Evolutionary conservation across 2,329 filamentous ascomycete genomes (phyloP).

Genomic region (Dactylellina drechsleri): DNA sequence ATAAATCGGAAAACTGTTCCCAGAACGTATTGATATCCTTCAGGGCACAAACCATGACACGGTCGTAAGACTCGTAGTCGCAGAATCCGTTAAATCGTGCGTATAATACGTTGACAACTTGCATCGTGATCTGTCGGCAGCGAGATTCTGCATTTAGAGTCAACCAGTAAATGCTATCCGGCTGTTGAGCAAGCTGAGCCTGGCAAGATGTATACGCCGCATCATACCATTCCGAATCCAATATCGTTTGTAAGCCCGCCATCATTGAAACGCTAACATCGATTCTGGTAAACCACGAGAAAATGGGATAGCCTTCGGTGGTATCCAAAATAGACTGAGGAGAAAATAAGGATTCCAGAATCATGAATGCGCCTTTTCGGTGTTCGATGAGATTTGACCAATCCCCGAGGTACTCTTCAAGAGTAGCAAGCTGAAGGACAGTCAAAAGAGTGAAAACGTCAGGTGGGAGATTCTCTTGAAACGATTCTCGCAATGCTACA

Average conservation of each 20-base stretch:
- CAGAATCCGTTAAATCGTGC: slow-evolving; percentile 73
- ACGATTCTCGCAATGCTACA: slow-evolving; percentile 74
- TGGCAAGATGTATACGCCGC: slow-evolving; percentile 72
- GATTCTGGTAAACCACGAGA: slow-evolving; percentile 90
- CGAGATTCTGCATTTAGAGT: slow-evolving; percentile 74
- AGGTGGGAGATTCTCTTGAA: slow-evolving; percentile 77
- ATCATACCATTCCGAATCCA: slow-evolving; percentile 82
- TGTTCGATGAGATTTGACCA: slow-evolving; percentile 94
- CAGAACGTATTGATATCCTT: slow-evolving; percentile 60
- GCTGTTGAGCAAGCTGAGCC: slow-evolving; percentile 69
- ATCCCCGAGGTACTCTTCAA: slow-evolving; percentile 96
- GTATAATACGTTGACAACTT: slow-evolving; percentile 82
- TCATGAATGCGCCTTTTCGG: slow-evolving; percentile 85
- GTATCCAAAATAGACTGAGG: slow-evolving; percentile 78
- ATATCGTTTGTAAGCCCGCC: slow-evolving; percentile 77
- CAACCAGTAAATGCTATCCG: slow-evolving; percentile 72
- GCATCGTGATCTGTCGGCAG: slow-evolving; percentile 77
- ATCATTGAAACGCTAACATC: slow-evolving; percentile 86
- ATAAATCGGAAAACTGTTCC: slow-evolving; percentile 61
- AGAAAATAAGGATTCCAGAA: slow-evolving; percentile 80
- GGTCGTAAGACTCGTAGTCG: slow-evolving; percentile 65
- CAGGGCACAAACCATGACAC: slow-evolving; percentile 73
- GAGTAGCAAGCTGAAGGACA: slow-evolving; percentile 89
- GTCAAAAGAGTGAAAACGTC: slow-evolving; percentile 81
- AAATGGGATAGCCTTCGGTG: slow-evolving; percentile 75